Evolutionary conservation across 139 green algal genomes (phyloP).

Genomic region (Astrephomene gubernaculifera): DNA sequence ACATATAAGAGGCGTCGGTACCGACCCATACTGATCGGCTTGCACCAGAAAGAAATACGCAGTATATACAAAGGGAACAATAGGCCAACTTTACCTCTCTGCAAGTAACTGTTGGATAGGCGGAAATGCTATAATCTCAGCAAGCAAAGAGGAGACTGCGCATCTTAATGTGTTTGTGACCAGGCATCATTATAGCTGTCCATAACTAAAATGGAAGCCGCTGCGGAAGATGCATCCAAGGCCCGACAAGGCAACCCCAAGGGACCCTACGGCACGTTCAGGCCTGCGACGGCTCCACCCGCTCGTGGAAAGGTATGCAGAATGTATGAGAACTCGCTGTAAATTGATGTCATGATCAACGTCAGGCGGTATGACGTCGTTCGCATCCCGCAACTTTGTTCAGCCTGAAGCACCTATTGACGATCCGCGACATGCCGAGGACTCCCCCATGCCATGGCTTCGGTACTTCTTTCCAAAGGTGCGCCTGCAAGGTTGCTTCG

Average conservation of each 20-base stretch:
- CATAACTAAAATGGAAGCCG: too few species aligned
- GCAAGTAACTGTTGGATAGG: too few species aligned
- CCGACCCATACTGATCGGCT: too few species aligned
- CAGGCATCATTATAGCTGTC: too few species aligned
- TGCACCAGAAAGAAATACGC: too few species aligned
- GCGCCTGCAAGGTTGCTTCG: not conserved
- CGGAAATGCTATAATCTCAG: too few species aligned
- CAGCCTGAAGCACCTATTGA: not conserved
- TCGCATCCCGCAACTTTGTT: not conserved
- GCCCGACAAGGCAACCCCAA: not conserved
- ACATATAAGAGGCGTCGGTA: too few species aligned
- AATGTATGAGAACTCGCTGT: not conserved
- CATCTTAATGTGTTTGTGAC: too few species aligned
- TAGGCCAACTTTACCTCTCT: too few species aligned
- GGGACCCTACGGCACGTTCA: conserved; percentile 15
- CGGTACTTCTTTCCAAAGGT: conserved; percentile 61
- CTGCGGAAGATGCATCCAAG: not conserved
- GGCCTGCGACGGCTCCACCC: conserved; percentile 1
- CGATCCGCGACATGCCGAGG: conserved; percentile 10
- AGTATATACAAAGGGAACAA: too few species aligned
- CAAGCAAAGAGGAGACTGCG: too few species aligned
- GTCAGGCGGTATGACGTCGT: too few species aligned
- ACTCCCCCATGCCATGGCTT: conserved; percentile 46
- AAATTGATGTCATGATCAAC: not conserved
- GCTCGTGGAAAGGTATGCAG: conserved; percentile 4